These are phyloP conservation scores for Cucumis melo DNA, from an alignment of 306 rosid species.

Conservation along the genomic window DNA sequence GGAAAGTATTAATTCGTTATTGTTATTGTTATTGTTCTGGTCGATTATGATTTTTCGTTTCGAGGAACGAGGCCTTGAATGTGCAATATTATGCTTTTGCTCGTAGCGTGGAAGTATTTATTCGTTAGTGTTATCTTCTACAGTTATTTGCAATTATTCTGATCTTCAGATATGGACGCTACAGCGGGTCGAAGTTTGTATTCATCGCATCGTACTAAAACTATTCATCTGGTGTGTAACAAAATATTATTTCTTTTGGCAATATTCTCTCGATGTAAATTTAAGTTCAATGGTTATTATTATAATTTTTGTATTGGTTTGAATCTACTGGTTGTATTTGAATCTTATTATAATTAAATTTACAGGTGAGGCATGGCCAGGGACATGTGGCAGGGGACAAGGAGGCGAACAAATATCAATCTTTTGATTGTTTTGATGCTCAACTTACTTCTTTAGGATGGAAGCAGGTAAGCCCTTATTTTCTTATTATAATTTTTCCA, in stretches of 20 bases:
- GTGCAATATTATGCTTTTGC: background rate
- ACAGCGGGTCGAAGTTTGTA: conserved; percentile 28
- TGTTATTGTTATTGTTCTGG: background rate
- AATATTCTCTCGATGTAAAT: background rate
- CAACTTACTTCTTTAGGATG: conserved; percentile 80
- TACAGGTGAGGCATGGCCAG: conserved; percentile 94
- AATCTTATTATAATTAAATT: background rate
- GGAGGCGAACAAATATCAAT: conserved; percentile 34
- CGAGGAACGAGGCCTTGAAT: background rate
- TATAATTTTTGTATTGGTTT: background rate
- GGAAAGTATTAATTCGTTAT: no score
- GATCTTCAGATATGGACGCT: conserved; percentile 43
- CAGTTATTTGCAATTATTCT: background rate
- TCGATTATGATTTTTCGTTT: background rate
- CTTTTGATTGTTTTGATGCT: conserved; percentile 75
- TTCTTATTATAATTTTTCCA: background rate
- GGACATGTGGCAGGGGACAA: conserved; percentile 75
- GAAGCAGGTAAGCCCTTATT: conserved; percentile 48
- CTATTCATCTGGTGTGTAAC: conserved; percentile 38
- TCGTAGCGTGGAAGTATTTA: no score
- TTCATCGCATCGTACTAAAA: conserved; percentile 56
- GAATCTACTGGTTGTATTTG: background rate
- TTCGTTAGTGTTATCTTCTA: background rate
- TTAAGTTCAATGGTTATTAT: background rate
- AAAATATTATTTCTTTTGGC: background rate